Evolutionary conservation across 805 yeast species (phyloP).

Genomic region (Suhomyces faveliae): DNA sequence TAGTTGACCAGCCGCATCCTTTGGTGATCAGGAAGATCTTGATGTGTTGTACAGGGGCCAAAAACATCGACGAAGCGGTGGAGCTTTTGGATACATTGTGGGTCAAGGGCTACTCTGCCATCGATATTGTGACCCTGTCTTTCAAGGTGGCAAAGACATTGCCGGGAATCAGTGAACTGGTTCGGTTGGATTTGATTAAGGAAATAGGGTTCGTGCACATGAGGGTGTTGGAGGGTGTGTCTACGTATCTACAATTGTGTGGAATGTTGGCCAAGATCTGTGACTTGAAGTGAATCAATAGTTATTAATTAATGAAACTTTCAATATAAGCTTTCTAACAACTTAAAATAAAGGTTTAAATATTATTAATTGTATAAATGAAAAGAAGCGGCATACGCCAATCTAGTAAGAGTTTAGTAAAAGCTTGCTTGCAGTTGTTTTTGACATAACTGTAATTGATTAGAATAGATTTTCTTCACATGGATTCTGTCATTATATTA

Average conservation of each 20-base stretch:
- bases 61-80: slow-evolving; percentile 62
- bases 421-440: too few species aligned
- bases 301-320: too few species aligned
- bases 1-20: slow-evolving; percentile 97
- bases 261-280: slow-evolving; percentile 70
- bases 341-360: background rate
- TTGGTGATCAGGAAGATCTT: slow-evolving; percentile 67
- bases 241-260: slow-evolving; percentile 79
- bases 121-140: slow-evolving; percentile 87
- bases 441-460: too few species aligned
- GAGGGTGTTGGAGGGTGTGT: slow-evolving; percentile 91
- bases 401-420: too few species aligned
- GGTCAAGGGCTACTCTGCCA: slow-evolving; percentile 89
- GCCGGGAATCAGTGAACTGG: slow-evolving; percentile 63
- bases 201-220: slow-evolving; percentile 90
- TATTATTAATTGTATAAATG: too few species aligned
- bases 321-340: too few species aligned
- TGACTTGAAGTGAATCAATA: slow-evolving; percentile 20
- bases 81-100: slow-evolving; percentile 67
- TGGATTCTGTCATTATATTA: too few species aligned
- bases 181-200: slow-evolving; percentile 71
- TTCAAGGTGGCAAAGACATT: slow-evolving; percentile 84
- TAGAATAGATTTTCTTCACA: too few species aligned
- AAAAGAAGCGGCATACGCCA: too few species aligned
- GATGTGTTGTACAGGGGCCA: slow-evolving; percentile 38